Evolutionary conservation across 1,284 basidiomycete genomes (phyloP).

Genomic region (Blastosporella zonata): DNA sequence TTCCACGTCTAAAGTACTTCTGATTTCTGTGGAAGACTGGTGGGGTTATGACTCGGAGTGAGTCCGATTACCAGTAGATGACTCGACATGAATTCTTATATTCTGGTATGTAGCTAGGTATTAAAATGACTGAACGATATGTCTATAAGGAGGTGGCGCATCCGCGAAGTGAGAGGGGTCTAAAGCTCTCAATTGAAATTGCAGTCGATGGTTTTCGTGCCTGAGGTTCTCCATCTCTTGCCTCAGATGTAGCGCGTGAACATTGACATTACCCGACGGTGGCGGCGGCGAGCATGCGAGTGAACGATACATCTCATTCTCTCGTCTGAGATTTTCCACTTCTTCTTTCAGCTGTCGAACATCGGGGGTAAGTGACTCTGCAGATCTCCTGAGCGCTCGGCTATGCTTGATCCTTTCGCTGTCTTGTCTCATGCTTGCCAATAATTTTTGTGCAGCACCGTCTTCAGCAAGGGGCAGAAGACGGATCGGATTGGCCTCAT

Average conservation of each 20-base stretch:
- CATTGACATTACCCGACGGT: not conserved
- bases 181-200: not conserved
- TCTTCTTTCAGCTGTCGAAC: slow-evolving; percentile 4
- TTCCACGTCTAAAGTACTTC: not conserved
- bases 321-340: slow-evolving; percentile 5
- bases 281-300: not conserved
- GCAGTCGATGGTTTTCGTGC: slow-evolving; percentile 8
- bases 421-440: slow-evolving; percentile 10
- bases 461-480: slow-evolving; percentile 5
- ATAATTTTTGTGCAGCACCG: slow-evolving; percentile 2
- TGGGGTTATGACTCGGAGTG: too few species aligned
- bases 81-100: too few species aligned
- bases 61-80: not conserved
- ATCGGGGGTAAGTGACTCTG: not conserved
- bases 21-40: not conserved
- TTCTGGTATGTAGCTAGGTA: too few species aligned
- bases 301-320: slow-evolving; percentile 6
- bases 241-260: slow-evolving; percentile 2
- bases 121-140: too few species aligned
- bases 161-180: not conserved
- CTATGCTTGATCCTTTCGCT: slow-evolving; percentile 8
- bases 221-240: slow-evolving; percentile 8
- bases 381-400: not conserved
- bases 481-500: not conserved
- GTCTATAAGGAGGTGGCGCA: slow-evolving; percentile 7